Conservation (phyloP, 2,329 filamentous ascomycete genomes). For the Karstenula rhodostoma region DNA sequence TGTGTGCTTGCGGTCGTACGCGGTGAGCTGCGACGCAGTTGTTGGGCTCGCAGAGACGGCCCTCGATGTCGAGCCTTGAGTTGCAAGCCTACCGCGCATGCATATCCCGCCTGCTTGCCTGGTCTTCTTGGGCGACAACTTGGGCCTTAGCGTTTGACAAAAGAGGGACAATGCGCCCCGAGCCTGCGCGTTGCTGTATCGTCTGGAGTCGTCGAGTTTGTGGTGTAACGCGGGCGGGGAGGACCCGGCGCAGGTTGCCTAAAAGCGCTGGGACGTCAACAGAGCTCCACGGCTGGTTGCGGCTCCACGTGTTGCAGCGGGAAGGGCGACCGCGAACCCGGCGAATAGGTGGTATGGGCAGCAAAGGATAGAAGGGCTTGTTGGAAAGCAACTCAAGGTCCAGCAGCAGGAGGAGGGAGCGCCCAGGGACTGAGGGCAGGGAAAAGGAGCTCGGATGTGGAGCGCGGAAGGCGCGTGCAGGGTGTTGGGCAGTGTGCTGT, state of each 20-base stretch:
- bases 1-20: constrained; percentile 15
- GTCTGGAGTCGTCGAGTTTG: constrained; percentile 22
- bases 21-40: constrained; percentile 14
- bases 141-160: constrained; percentile 9
- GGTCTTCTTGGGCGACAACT: constrained; percentile 10
- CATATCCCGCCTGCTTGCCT: constrained; percentile 33
- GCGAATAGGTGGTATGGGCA: background rate
- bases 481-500: constrained; percentile 1
- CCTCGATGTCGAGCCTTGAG: constrained; percentile 24
- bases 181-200: constrained; percentile 19
- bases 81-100: constrained; percentile 31
- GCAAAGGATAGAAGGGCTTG: too few species aligned
- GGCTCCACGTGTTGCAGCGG: constrained; percentile 17
- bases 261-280: constrained; percentile 2
- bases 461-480: background rate
- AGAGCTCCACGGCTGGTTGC: constrained; percentile 6
- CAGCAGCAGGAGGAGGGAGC: constrained; percentile 1
- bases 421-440: background rate
- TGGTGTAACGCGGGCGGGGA: constrained; percentile 28
- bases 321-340: background rate
- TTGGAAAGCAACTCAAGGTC: constrained; percentile 12
- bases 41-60: constrained; percentile 19
- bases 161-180: too few species aligned
- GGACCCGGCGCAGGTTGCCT: constrained; percentile 17
- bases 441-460: constrained; percentile 18